Base-by-base conservation (phyloP, 331 rosid genomes). In the Prunus yedoensis region DNA sequence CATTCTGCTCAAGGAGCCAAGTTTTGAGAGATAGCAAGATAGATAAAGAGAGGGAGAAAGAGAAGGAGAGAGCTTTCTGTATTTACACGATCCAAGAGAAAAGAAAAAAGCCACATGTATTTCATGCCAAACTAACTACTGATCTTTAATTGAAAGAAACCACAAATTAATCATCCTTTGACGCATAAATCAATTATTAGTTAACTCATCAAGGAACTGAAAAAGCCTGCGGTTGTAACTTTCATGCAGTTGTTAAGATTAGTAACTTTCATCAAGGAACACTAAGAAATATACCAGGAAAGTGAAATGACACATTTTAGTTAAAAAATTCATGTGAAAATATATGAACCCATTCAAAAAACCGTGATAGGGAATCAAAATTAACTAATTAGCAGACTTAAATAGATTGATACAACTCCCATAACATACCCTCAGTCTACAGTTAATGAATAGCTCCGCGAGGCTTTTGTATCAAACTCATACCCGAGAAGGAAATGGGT, bases 1-100 rank as follows among this genome's bases (percentile, higher is more conserved):
- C 98, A 8, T 93, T 93, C 98, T 93, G 86, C 67, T 71, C 66
- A 4, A 41, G 58, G 4, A 62, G 20, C 14, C 45, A 43, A 28
- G 41, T 15, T 18, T 49, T n/a, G 35, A 70, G 81, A 12, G 25
- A 35, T n/a, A 66, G 43, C 38, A 1, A 11, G 87, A 77, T 20
- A 27, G 28, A 27, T 27, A 27, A 27, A 27, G 28, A 27, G 2
- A 27, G 28, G 28, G 28, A 27, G 28, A 69, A 15, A 83, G 85
- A 41, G 46, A 4, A 5, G 4, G 46, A 41, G 46, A 41, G 46
- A 41, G 46, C 6, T 43, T 43, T 43, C 23, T 70, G 75, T 59
- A 75, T 70, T 27, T 10, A 23, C 8, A 35, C 16, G 23, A 21
- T 30, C 47, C 5, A 32, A 64, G 17, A 35, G 10, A 63, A 20